Evolutionary conservation across 495 filamentous ascomycete genomes (phyloP), one percentile per base, ranked within the genome.

Genomic region (Hypoxylon trugodes): DNA sequence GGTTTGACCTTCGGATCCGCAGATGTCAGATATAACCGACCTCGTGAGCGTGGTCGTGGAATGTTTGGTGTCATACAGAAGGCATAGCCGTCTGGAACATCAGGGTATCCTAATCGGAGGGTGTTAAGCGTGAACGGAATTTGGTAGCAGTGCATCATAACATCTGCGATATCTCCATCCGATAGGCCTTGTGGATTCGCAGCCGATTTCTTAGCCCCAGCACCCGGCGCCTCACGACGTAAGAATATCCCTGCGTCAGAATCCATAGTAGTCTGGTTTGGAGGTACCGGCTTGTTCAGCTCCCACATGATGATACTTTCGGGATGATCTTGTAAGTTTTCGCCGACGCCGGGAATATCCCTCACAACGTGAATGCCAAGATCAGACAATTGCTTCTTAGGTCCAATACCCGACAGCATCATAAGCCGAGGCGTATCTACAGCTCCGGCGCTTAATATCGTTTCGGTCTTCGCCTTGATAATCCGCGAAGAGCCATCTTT

Each of bases 51-150:
- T 13, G 91, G 89, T 3, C 90, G 87, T 5, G 91, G 91, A 65
- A 93, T 95, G 75, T 95, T 95, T 60, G 91, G 91, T 43, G 90
- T 93, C 90, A 95, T 93, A 83, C 90, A 93, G 76, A 95, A 95
- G 50, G 90, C 90, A 69, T 93, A 85, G 25, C 87, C 77, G 24
- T 89, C 89, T 13, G 77, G 79, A 66, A 90, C 83, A 22, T 66
- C 66, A n/a, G 72, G 71, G 66, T 93, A 93, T 38, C 90, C 90
- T 5, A 94, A 78, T n/a, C 90, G 82, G 4, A 76, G 72, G 45
- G 84, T 89, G 78, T 89, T 89, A 55, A 89, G 81, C 35, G 85
- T 88, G 75, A 92, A 92, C 26, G 90, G 90, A 53, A 92, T 92
- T 74, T 95, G 91, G 75, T 93, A 93, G 81, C 90, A 93, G 76